These are phyloP conservation scores for Solanum ossicruentum DNA, from an alignment of 257 asterid species.

Conservation along the genomic window DNA sequence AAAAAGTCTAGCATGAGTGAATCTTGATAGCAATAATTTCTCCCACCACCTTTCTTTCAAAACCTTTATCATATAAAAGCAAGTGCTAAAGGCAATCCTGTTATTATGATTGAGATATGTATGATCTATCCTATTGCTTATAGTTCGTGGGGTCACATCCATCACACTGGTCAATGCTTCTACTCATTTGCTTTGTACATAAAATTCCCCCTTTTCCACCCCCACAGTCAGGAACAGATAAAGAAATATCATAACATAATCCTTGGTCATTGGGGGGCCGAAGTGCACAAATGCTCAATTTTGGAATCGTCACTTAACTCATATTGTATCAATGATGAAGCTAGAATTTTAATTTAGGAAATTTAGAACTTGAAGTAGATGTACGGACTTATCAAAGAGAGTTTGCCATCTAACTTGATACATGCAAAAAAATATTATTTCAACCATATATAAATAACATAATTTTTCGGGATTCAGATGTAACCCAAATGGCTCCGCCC, in stretches of 20 bases:
- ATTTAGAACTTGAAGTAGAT: no score
- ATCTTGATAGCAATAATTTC: constrained; percentile 8
- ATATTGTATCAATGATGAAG: background rate
- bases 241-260: background rate
- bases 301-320: background rate
- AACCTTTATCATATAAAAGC: constrained; percentile 18
- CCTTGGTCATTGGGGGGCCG: background rate
- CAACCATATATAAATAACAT: no score
- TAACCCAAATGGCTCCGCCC: no score
- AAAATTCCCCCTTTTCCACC: background rate
- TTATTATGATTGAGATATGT: constrained; percentile 5
- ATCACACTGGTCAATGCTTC: constrained; percentile 13
- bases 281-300: background rate
- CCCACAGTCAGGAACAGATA: background rate
- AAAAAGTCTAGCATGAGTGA: constrained; percentile 17
- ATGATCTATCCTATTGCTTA: background rate
- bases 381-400: no score
- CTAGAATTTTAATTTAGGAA: no score
- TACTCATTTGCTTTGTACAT: constrained; percentile 1
- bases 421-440: no score
- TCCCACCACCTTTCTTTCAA: constrained; percentile 22
- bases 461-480: no score
- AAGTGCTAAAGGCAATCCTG: constrained; percentile 1
- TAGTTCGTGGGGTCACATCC: constrained; percentile 21
- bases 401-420: no score